These are phyloP conservation scores for Tetratostichococcus sp. DNA, from an alignment of 139 green algal genomes.

Conservation along the genomic window DNA sequence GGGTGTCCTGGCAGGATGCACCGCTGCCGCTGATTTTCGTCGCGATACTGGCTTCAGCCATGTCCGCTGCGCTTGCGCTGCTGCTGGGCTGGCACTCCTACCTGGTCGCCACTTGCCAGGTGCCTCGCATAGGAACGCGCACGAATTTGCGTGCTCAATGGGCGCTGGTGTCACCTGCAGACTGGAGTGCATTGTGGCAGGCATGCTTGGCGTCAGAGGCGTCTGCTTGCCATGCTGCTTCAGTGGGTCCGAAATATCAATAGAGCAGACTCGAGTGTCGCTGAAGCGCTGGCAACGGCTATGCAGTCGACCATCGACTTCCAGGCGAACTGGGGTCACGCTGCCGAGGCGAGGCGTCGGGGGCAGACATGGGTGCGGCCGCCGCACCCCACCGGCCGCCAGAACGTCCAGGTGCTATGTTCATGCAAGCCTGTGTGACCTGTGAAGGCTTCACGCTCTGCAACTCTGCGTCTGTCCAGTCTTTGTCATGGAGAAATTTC, in stretches of 20 bases:
- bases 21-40: neutral
- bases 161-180: no score
- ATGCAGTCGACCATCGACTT: conserved; percentile 20
- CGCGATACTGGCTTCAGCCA: neutral
- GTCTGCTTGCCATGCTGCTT: no score
- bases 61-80: neutral
- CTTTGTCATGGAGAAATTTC: neutral
- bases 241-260: no score
- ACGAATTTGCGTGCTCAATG: no score
- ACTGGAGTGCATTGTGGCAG: no score
- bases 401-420: neutral
- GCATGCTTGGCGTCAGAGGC: no score
- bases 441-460: no score
- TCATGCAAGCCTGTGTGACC: no score
- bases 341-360: neutral
- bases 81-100: conserved; percentile 37
- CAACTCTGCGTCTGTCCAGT: no score
- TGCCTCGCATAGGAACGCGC: no score
- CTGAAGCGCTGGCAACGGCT: no score
- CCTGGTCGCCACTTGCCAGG: conserved; percentile 26
- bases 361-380: conserved; percentile 5
- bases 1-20: neutral
- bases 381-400: neutral
- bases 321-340: conserved; percentile 9
- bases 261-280: no score